These are phyloP conservation scores for Strobilomyces confusus DNA, from an alignment of 768 basidiomycete genomes.

Conservation along the genomic window DNA sequence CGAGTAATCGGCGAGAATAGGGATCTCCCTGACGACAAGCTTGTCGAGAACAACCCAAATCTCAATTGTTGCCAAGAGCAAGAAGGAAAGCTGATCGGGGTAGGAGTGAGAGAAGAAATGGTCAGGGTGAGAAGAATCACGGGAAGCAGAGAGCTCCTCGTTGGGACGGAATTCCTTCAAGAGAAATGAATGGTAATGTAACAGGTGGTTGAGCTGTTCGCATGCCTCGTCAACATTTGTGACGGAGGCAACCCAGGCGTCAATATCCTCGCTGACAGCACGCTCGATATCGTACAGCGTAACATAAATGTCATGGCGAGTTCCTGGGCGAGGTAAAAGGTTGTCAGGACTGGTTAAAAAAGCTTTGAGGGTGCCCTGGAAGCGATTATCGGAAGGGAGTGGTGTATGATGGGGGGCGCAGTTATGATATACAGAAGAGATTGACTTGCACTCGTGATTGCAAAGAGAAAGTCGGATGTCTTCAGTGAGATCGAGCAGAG, in stretches of 20 bases:
- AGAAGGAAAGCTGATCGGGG: not conserved
- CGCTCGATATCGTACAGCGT: not conserved
- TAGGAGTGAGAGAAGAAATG: too few species aligned
- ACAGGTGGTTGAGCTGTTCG: not conserved
- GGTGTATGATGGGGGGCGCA: not conserved
- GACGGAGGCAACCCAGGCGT: not conserved
- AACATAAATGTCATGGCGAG: not conserved
- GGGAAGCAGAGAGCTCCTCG: too few species aligned
- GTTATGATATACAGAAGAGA: not conserved
- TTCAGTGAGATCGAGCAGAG: not conserved
- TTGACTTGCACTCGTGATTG: not conserved
- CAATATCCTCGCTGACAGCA: not conserved
- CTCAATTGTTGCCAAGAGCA: not conserved
- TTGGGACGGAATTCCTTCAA: too few species aligned
- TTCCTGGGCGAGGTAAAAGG: not conserved
- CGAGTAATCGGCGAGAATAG: not conserved
- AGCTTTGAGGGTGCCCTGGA: not conserved
- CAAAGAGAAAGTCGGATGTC: not conserved
- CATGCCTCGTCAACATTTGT: not conserved
- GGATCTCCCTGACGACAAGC: not conserved
- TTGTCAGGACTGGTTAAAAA: not conserved
- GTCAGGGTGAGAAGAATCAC: too few species aligned
- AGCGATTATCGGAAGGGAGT: not conserved
- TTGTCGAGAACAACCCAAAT: not conserved
- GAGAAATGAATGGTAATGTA: not conserved